Percentiles rank a stretch among this genome's conserved stretches.
These are phyloP conservation scores for Lepidium campestre DNA, from an alignment of 441 rosid species.

Conservation along the genomic window DNA sequence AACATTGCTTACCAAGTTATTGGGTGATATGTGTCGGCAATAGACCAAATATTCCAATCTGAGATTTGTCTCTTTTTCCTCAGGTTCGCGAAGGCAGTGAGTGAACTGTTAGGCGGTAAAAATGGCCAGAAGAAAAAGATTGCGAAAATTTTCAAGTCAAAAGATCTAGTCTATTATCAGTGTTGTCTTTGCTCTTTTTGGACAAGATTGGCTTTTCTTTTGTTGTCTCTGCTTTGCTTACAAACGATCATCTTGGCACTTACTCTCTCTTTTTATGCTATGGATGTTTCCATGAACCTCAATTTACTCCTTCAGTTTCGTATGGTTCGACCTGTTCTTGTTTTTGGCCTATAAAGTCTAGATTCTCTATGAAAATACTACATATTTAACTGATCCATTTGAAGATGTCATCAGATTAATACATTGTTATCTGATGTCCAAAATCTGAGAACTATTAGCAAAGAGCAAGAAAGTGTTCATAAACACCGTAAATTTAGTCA, in stretches of 20 bases:
- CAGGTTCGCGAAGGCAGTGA: constrained; percentile 24
- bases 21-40: neutral
- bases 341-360: neutral
- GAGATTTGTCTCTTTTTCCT: neutral
- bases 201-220: neutral
- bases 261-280: neutral
- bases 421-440: too few relatives aligned
- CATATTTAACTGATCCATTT: too few relatives aligned
- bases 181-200: neutral
- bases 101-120: neutral
- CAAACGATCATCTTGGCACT: neutral
- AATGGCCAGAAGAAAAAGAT: constrained; percentile 2
- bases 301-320: neutral
- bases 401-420: too few relatives aligned
- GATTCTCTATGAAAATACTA: too few relatives aligned
- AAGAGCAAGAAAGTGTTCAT: too few relatives aligned
- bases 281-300: neutral
- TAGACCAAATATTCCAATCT: neutral
- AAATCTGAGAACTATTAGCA: neutral
- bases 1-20: neutral
- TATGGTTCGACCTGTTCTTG: neutral
- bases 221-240: neutral
- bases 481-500: too few relatives aligned
- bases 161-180: neutral
- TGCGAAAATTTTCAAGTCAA: neutral